phyloP scores from a whole-genome alignment of 2,329 filamentous ascomycete species.

The Pseudogymnoascus sp. region DNA sequence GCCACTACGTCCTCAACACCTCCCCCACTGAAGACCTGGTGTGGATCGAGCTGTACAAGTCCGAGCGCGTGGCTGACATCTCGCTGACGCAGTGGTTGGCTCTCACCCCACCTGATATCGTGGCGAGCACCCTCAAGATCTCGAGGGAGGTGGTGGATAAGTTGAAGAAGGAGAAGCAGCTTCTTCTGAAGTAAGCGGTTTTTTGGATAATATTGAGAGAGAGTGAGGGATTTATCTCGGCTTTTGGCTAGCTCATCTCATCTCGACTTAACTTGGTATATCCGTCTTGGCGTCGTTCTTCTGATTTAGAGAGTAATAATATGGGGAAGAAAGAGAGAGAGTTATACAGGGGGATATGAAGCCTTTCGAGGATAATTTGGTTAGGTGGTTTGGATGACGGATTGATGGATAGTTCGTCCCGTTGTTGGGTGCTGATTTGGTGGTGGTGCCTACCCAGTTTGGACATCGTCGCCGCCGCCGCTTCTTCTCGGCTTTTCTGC shows the following conservation, averaged over 20 bases:
- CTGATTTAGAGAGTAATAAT: background rate
- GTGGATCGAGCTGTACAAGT: constrained; percentile 66
- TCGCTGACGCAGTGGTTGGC: constrained; percentile 64
- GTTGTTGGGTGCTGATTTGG: background rate
- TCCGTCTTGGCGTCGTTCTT: background rate
- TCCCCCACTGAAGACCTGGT: constrained; percentile 57
- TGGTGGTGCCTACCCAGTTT: background rate
- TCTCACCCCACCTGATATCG: constrained; percentile 57
- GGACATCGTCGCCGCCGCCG: background rate
- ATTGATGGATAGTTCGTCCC: background rate
- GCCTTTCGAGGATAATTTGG: background rate
- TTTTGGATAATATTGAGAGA: background rate
- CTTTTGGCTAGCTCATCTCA: background rate
- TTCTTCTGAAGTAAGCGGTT: constrained; percentile 38
- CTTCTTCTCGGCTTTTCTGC: background rate
- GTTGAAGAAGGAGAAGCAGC: constrained; percentile 59
- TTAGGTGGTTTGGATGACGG: background rate
- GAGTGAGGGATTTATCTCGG: background rate
- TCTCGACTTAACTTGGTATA: background rate
- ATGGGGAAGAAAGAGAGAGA: too few relatives aligned
- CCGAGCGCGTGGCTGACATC: constrained; percentile 60
- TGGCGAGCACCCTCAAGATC: constrained; percentile 54
- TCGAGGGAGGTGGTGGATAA: constrained; percentile 49
- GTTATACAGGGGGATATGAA: background rate
- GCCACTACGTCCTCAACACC: constrained; percentile 66